phyloP scores from a whole-genome alignment of 306 rosid genomes.

The Prunus kanzakura region DNA sequence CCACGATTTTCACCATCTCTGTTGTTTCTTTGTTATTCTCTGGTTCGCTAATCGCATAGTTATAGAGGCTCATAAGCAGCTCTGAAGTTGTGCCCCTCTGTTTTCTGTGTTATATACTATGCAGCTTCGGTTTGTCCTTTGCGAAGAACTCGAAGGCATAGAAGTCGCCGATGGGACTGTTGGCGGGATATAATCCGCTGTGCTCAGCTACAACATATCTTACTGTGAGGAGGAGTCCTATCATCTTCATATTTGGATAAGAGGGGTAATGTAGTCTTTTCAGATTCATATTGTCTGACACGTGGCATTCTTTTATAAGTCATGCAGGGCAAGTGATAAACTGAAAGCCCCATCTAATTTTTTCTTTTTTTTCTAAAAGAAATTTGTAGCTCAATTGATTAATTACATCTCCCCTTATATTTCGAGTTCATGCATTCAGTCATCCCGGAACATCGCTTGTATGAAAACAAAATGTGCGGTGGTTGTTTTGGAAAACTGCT shows the following conservation, averaged over 20 bases:
- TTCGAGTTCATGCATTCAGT: too few species aligned
- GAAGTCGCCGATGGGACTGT: background rate
- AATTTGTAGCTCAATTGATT: too few species aligned
- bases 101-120: background rate
- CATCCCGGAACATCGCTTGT: too few species aligned
- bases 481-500: too few species aligned
- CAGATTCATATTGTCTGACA: background rate
- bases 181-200: background rate
- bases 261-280: background rate
- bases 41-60: background rate
- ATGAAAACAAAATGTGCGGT: too few species aligned
- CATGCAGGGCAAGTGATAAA: background rate
- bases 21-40: background rate
- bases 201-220: background rate
- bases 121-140: background rate
- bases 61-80: background rate
- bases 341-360: background rate
- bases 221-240: background rate
- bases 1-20: constrained; percentile 6
- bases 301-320: background rate
- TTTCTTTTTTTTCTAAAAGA: too few species aligned
- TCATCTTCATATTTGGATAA: background rate
- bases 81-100: background rate
- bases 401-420: too few species aligned
- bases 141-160: background rate